Conservation (phyloP, 768 basidiomycete species). For the Lyophyllum atratum region DNA sequence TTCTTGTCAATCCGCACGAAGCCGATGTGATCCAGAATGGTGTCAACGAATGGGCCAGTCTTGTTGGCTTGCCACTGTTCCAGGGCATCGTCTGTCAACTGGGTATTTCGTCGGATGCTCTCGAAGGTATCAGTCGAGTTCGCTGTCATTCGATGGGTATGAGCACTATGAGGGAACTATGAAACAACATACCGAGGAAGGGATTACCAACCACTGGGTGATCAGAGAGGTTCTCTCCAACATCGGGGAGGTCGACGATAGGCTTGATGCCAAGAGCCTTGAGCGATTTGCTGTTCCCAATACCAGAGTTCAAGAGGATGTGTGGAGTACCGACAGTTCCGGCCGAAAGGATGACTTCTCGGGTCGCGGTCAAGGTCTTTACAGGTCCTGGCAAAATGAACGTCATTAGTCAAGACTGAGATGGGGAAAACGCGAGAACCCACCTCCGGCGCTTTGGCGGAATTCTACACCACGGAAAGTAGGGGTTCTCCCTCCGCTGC, state of each 20-base stretch:
- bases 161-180: background rate
- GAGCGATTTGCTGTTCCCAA: constrained; percentile 27
- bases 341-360: constrained; percentile 38
- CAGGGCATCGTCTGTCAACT: background rate
- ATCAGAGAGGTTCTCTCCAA: constrained; percentile 40
- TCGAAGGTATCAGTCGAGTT: background rate
- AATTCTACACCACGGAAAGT: constrained; percentile 21
- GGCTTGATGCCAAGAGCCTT: constrained; percentile 20
- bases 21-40: background rate
- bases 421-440: background rate
- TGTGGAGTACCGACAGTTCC: constrained; percentile 32
- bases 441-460: constrained; percentile 11
- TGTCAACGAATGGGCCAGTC: background rate
- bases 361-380: constrained; percentile 23
- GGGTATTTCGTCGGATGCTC: background rate
- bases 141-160: background rate
- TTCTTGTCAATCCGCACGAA: background rate
- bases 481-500: background rate
- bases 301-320: constrained; percentile 34
- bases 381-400: background rate
- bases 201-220: constrained; percentile 26
- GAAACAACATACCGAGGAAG: background rate
- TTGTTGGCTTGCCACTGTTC: background rate
- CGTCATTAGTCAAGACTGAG: background rate
- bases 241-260: constrained; percentile 32